Conservation (phyloP, 306 rosid species). For the Cucurbita argyrosperma region DNA sequence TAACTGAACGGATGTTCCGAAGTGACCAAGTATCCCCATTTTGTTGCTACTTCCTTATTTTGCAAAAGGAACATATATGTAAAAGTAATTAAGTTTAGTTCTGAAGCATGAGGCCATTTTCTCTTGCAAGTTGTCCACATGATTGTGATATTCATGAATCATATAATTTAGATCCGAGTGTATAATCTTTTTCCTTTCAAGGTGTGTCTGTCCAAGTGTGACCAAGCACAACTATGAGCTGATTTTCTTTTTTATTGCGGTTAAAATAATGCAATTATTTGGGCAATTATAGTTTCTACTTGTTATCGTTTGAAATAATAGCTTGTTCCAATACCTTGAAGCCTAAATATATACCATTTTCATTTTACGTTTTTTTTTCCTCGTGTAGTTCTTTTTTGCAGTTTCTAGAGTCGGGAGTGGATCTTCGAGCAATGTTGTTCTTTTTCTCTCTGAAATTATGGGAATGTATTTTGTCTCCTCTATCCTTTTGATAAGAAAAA, state of each 20-base stretch:
- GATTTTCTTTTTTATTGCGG: not conserved
- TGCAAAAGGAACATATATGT: not conserved
- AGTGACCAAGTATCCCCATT: not conserved
- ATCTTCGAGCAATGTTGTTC: constrained; percentile 95
- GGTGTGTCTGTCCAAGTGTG: not conserved
- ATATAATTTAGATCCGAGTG: not conserved
- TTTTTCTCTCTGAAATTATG: constrained; percentile 91
- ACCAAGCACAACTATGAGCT: not conserved
- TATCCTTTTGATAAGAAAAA: constrained; percentile 90
- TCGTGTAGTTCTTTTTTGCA: constrained; percentile 84
- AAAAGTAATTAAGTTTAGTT: not conserved
- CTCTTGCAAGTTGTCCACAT: not conserved
- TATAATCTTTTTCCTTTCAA: not conserved
- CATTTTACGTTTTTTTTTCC: not conserved
- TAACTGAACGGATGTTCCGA: not conserved
- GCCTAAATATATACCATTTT: not conserved
- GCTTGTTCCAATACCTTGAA: not conserved
- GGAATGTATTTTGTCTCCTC: constrained; percentile 96
- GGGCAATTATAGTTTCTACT: not conserved
- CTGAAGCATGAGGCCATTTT: not conserved
- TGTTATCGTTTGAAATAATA: not conserved
- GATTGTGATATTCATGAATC: not conserved
- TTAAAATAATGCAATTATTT: not conserved
- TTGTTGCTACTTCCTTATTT: not conserved
- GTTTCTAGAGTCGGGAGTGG: constrained; percentile 98